These are phyloP conservation scores for Kwoniella sp. DNA, from an alignment of 768 basidiomycete genomes.

Conservation along the genomic window DNA sequence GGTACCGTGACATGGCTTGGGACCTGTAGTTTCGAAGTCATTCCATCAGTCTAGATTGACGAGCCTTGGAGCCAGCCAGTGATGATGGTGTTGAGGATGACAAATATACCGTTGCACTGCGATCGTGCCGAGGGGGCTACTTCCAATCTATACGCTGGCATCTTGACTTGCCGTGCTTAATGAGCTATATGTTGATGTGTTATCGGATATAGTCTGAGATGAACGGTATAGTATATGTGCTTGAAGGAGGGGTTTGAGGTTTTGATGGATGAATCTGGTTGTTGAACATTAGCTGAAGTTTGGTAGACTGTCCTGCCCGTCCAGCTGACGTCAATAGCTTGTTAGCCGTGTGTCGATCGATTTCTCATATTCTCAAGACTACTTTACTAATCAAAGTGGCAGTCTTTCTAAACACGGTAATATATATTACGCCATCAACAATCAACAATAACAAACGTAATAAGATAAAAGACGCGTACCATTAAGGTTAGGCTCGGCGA, in stretches of 20 bases:
- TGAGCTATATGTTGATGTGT: too few species aligned
- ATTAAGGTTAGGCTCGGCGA: constrained; percentile 12
- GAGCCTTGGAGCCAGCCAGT: too few species aligned
- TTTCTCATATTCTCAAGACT: neutral
- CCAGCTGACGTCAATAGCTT: neutral
- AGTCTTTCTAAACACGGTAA: too few species aligned
- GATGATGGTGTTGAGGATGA: too few species aligned
- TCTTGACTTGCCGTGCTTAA: too few species aligned
- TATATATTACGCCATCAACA: neutral
- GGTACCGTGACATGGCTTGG: constrained; percentile 62
- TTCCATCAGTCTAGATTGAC: neutral
- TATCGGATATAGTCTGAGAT: too few species aligned
- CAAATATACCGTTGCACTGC: constrained; percentile 41
- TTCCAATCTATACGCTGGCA: constrained; percentile 45
- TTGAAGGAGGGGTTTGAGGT: too few species aligned
- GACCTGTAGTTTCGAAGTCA: constrained; percentile 12
- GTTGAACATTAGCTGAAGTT: constrained; percentile 2
- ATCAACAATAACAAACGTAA: too few species aligned
- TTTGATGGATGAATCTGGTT: neutral
- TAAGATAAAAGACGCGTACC: neutral
- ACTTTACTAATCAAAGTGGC: too few species aligned
- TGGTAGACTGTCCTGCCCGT: neutral
- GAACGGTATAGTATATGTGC: too few species aligned
- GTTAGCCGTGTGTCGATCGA: neutral
- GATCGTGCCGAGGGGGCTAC: constrained; percentile 29